Base-by-base conservation (phyloP, 2,329 filamentous ascomycete genomes). In the Ustulina deusta region DNA sequence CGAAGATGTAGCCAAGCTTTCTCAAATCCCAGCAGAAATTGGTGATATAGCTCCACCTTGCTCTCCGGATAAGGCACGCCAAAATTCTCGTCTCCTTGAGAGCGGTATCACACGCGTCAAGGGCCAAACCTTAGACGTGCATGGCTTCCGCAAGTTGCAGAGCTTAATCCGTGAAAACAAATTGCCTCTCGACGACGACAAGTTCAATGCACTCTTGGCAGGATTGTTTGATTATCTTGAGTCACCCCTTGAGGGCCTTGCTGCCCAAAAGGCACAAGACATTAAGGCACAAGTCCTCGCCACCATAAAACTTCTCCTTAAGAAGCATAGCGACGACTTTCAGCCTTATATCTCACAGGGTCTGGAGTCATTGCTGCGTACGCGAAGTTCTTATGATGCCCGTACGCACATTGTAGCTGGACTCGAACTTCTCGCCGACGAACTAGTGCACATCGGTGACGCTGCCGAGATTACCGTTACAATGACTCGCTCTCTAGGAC, bases 111-210 rank as follows among this genome's bases (percentile, higher is more conserved):
- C 89, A 59, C 91, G 92, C 70, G 90, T 94, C 72, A 89, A 89
- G 72, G 85, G 87, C 34, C 88, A 89, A 73, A 88, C 88, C 0
- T 86, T 95, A n/a, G 92, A 94, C 75, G 91, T 92, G 3, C 91
- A 94, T 75, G 92, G 92, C 64, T 93, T 94, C 83, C 88, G 92
- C 61, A 92, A 92, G 74, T 83, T 94, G 56, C 92, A 94, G 78
- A 90, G 90, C 44, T 85, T 94, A 71, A 85, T 93, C 67, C 89
- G 91, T 70, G 90, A 91, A 66, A 87, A 85, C 75, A 86, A 86
- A 73, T 85, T 89, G 15, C 83, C 88, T 22, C 89, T 92, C 75
- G 84, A 85, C 1, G 87, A 90, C 67, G 88, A 90, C 55, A 91
- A 88, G 71, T 93, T 93, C 68, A 87, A 91, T 70, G 84, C 89